Evolutionary conservation across 495 filamentous ascomycete species (phyloP).

Genomic region (Aspergillus ostianus): DNA sequence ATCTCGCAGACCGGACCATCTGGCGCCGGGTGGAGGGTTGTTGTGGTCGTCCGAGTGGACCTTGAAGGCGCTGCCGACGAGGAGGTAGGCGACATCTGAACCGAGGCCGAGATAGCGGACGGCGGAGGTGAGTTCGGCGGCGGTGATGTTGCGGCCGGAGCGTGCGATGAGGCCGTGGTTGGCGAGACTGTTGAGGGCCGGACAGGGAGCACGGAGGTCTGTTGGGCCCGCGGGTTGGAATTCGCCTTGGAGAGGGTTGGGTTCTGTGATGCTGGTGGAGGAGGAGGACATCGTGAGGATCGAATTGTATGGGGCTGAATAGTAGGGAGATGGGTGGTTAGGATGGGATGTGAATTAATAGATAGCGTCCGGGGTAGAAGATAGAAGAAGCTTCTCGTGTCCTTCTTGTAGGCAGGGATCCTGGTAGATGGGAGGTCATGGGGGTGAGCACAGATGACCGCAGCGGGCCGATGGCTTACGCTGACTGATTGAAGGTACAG

Average conservation of each 20-base stretch:
- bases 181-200: slow-evolving; percentile 19
- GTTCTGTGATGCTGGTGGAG: background rate
- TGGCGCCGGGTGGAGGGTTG: slow-evolving; percentile 1
- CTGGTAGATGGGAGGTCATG: background rate
- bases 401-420: too few relatives aligned
- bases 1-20: slow-evolving; percentile 15
- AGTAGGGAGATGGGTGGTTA: too few relatives aligned
- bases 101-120: slow-evolving; percentile 14
- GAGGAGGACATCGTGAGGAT: background rate
- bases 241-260: background rate
- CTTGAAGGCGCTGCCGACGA: slow-evolving; percentile 14
- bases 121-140: slow-evolving; percentile 10
- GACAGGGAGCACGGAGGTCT: slow-evolving; percentile 18
- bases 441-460: background rate
- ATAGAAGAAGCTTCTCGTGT: too few relatives aligned
- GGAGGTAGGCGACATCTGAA: background rate
- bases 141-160: slow-evolving; percentile 18
- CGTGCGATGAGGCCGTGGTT: slow-evolving; percentile 18
- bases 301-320: background rate
- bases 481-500: too few relatives aligned
- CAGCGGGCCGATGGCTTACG: too few relatives aligned
- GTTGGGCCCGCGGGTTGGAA: slow-evolving; percentile 4
- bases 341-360: too few relatives aligned
- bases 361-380: too few relatives aligned
- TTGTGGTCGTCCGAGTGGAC: slow-evolving; percentile 13